Evolutionary conservation across 768 basidiomycete genomes (phyloP), one percentile per base, ranked within the genome.

Genomic region (Kwoniella sp.): DNA sequence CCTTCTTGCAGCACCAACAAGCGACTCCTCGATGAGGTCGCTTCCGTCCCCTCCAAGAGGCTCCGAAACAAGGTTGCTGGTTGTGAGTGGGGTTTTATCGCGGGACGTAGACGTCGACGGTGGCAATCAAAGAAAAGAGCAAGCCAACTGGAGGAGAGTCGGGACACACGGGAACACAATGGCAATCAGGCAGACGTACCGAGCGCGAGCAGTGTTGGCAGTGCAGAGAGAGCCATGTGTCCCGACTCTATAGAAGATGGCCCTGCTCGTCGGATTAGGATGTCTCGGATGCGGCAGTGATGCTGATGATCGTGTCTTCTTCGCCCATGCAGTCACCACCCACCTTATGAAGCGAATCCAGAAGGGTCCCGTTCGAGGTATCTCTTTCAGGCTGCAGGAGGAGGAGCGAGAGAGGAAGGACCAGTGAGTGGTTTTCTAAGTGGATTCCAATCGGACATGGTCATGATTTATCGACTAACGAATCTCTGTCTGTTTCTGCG

Each of bases 331-430:
- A 79, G 78, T 98, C 88, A 99, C 96, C 64, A 99, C 96, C 77
- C 96, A 99, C 81, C 85, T 99, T 82, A 99, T 99, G 96, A 97
- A 93, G 87, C 93, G 96, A 79, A 99, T 99, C 77, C 92, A 96
- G 83, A 88, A 88, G 64, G 96, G 96, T 2, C 96, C 96, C 76
- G 96, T 99, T 69, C 92, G 93, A 70, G 96, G 96, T 76, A 99
- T 99, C 82, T 98, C 96, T 60, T 99, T 98, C 92, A 96, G 97
- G 83, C 90, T 99, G 74, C 96, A 99, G 82, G 96, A 98, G 80
- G 96, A 99, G 83, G 96, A 99, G 84, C 87, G 96, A 67, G 96
- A 99, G 83, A 85, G 95, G 77, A 98, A 98, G 86, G 96, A 99
- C 82, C 94, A 97, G 85, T 97, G 91, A 67, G 71, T 65, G 33